Conservation (phyloP, 148 eudicot species). For the Camellia granthamiana region DNA sequence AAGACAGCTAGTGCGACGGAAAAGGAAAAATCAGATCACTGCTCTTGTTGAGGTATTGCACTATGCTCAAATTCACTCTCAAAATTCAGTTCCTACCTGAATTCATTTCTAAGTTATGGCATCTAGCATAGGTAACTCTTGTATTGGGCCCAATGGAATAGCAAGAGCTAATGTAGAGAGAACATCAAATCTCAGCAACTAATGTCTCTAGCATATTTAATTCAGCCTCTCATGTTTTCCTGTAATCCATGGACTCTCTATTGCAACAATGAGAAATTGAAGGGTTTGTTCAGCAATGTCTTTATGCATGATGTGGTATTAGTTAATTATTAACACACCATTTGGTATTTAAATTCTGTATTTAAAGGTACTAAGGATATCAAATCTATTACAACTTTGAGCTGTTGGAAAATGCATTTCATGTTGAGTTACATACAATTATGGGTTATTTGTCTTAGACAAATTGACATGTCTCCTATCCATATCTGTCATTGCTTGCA, state of each 20-base stretch:
- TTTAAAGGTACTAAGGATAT: not conserved
- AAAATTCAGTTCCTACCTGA: not conserved
- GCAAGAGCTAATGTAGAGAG: too few species aligned
- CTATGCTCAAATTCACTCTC: not conserved
- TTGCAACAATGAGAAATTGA: not conserved
- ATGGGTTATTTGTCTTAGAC: not conserved
- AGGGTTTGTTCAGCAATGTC: not conserved
- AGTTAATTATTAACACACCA: not conserved
- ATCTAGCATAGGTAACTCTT: too few species aligned
- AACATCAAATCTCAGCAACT: too few species aligned
- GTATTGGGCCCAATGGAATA: too few species aligned
- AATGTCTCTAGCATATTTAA: not conserved
- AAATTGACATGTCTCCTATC: not conserved
- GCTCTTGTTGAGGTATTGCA: slow-evolving; percentile 83
- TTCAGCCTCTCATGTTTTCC: not conserved
- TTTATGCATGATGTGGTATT: not conserved
- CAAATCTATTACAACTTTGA: not conserved
- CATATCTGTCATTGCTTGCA: not conserved
- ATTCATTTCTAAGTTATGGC: not conserved
- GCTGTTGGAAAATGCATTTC: not conserved
- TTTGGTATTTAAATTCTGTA: not conserved
- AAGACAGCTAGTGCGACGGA: slow-evolving; percentile 73
- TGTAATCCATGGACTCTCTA: not conserved
- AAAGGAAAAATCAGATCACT: slow-evolving; percentile 86
- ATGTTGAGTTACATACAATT: not conserved